Evolutionary conservation across 345 rosid genomes (phyloP).

Genomic region (Ricinus communis): DNA sequence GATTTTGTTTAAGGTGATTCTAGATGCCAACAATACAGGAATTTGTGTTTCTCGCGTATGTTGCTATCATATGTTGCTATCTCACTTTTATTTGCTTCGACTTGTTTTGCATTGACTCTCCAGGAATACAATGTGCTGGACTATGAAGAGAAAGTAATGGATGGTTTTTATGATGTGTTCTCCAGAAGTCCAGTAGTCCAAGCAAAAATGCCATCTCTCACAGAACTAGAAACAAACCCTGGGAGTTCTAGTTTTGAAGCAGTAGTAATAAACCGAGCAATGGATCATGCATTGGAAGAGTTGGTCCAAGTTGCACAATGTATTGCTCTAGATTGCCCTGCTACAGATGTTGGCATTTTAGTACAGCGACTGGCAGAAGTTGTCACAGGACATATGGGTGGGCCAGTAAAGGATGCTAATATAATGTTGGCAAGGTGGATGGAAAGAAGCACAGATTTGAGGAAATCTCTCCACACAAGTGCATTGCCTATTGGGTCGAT

Average conservation of each 20-base stretch:
- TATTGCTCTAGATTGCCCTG: conserved; percentile 67
- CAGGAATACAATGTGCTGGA: conserved; percentile 96
- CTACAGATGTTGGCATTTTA: conserved; percentile 55
- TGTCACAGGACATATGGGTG: conserved; percentile 98
- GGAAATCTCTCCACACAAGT: conserved; percentile 71
- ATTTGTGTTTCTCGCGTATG: neutral
- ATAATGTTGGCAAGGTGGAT: conserved; percentile 77
- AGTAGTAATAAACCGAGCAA: conserved; percentile 63
- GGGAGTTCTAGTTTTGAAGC: conserved; percentile 79
- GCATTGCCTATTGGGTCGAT: conserved; percentile 89
- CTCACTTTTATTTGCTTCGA: conserved; percentile 18
- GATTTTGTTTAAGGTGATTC: neutral
- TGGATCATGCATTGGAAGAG: conserved; percentile 79
- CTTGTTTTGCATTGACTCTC: conserved; percentile 14
- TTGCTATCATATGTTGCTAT: neutral
- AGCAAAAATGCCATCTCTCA: conserved; percentile 84
- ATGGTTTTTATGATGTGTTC: conserved; percentile 89
- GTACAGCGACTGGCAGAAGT: conserved; percentile 89
- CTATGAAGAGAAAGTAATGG: conserved; percentile 89
- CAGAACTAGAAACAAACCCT: conserved; percentile 73
- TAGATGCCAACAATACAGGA: conserved; percentile 4
- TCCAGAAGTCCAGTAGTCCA: conserved; percentile 54
- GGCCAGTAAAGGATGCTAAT: conserved; percentile 89
- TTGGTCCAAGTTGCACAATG: conserved; percentile 81
- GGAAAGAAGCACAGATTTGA: conserved; percentile 78